Evolutionary conservation across 1,139 yeast genomes (phyloP).

Genomic region (Entelexis sorbosivorans): DNA sequence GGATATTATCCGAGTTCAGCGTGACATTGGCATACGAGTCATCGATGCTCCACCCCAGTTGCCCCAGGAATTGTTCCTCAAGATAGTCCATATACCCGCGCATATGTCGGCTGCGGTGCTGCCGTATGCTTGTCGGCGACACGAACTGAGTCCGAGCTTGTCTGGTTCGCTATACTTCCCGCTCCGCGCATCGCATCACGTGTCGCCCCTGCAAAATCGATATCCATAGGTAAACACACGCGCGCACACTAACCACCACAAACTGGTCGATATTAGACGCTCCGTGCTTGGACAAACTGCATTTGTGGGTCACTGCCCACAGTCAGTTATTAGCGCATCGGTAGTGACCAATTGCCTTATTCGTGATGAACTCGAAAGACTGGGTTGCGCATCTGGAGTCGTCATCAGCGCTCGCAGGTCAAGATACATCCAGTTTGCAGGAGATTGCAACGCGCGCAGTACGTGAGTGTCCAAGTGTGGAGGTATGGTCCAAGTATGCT

Average conservation of each 20-base stretch:
- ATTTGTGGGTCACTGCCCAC: too few relatives aligned
- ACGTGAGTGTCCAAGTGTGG: background rate
- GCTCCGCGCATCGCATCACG: too few relatives aligned
- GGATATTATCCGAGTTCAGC: constrained; percentile 29
- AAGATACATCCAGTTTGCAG: background rate
- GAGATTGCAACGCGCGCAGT: background rate
- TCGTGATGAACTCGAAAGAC: background rate
- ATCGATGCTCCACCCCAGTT: constrained; percentile 22
- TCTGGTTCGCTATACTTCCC: too few relatives aligned
- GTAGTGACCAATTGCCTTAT: too few relatives aligned
- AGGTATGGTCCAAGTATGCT: background rate
- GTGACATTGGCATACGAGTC: constrained; percentile 23
- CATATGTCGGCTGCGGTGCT: constrained; percentile 13
- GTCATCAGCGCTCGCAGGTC: background rate
- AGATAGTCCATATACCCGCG: constrained; percentile 23
- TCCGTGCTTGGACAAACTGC: too few relatives aligned
- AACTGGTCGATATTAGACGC: too few relatives aligned
- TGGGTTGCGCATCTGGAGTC: background rate
- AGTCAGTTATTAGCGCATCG: too few relatives aligned
- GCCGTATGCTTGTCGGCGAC: background rate
- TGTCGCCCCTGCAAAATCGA: too few relatives aligned
- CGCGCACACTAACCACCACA: too few relatives aligned
- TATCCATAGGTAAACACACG: too few relatives aligned
- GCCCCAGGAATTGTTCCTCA: constrained; percentile 22
- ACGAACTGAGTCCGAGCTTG: background rate